phyloP scores from a whole-genome alignment of 73 alveolate genomes.

The Paramecium tetraurelia region DNA sequence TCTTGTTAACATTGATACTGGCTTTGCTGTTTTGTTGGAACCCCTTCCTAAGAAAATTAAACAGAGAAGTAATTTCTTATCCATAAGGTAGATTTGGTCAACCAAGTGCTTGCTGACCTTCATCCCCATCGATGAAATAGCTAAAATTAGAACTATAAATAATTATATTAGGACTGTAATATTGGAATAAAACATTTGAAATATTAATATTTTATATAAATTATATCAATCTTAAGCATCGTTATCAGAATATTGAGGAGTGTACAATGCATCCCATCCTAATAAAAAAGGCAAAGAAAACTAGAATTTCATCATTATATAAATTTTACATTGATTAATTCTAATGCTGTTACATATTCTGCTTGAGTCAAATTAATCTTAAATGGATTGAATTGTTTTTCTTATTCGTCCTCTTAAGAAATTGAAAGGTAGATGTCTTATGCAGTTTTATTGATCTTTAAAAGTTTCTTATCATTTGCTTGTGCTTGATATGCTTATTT shows the following conservation, averaged over 20 bases:
- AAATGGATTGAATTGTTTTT: background rate
- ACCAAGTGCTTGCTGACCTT: constrained; percentile 53
- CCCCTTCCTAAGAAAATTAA: constrained; percentile 36
- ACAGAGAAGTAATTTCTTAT: constrained; percentile 31
- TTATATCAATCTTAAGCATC: constrained; percentile 25
- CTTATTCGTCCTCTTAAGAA: background rate
- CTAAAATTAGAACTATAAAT: constrained; percentile 30
- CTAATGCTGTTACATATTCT: background rate
- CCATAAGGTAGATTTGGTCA: constrained; percentile 47
- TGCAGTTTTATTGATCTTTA: background rate
- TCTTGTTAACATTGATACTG: background rate
- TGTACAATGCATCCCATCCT: constrained; percentile 17
- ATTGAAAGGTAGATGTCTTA: background rate
- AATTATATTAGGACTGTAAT: constrained; percentile 46
- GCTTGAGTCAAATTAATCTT: background rate
- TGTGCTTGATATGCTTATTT: background rate
- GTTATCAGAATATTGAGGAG: background rate
- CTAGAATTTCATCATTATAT: background rate
- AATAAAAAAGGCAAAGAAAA: constrained; percentile 18
- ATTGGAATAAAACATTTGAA: constrained; percentile 50
- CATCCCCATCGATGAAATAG: constrained; percentile 58
- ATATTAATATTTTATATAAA: background rate
- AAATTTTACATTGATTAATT: background rate
- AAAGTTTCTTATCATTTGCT: background rate
- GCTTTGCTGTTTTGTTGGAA: constrained; percentile 38